Evolutionary conservation across 2,329 filamentous ascomycete species (phyloP), one percentile per base, ranked within the genome.

Genomic region (Stemphylium beticola): DNA sequence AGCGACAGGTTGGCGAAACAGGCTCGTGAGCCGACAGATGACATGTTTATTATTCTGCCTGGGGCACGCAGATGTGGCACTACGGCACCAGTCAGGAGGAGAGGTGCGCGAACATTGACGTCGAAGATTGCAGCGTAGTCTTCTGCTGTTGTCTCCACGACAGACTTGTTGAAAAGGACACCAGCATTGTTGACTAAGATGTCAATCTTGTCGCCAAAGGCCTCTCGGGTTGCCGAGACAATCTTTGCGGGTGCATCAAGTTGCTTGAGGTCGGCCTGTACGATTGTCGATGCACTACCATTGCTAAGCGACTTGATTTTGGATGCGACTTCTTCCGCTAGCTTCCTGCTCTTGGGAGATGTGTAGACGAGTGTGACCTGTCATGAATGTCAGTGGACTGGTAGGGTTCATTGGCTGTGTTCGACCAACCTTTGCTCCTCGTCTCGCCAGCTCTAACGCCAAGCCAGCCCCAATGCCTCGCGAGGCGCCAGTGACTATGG

Each of bases 21-120:
- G 2, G 62, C 61, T 0, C 84, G 74, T 1, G 78, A 79, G 9
- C 78, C 83, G 1, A 87, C 78, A 2, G 82, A 85, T 12, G 79
- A 79, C 55, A 88, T 80, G 71, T 87, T 87, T 73, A 87, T 81
- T 55, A 88, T 83, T 7, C 84, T 78, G 4, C 75, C 78, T 3
- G 76, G 74, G 3, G 70, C 61, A 29, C 74, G 73, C 1, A 87
- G 75, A 57, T 84, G 74, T 0, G 83, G 83, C 11, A 84, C 71
- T 0, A 82, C 77, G 0, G 81, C 80, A 60, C 85, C 80, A 1
- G 80, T 79, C 52, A 88, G 75, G 17, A 87, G 73, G 12, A 86
- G 69, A 0, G 81, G 77, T 0, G 79, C 84, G 14, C 82, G 80
- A 2, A 85, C 79, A 66, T 88, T 87, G 60, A 85, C 73, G 57